Base-by-base conservation (phyloP, 129 eudicot genomes). In the Erigeron canadensis region DNA sequence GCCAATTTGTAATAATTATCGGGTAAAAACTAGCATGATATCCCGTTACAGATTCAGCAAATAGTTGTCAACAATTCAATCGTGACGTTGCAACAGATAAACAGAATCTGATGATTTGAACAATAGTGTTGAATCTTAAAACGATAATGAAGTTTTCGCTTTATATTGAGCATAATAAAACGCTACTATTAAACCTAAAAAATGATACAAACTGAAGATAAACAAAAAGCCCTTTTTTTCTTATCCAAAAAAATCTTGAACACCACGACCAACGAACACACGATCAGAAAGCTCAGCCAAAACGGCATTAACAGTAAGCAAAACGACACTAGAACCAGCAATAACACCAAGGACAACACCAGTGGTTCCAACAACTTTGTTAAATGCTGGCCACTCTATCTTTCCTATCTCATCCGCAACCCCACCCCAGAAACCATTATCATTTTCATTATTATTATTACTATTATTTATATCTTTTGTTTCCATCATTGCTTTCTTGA, bases 261-360 rank as follows among this genome's bases (percentile, higher is more conserved):
- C 81, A 15, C 98, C 95, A 48, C 83, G 88, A 7, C 97, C 96
- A 69, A 84, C 93, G 68, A 94, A 94, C 4, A 85, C 87, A 69
- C 78, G 79, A 45, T 93, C 96, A 6, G 98, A 93, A 43, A 93
- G 82, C 83, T 89, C 92, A 39, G 98, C 88, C 86, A 94, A 78
- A 70, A 94, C 83, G 80, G 96, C 96, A 81, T 94, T 89, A 54
- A 94, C 87, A 64, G 98, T 89, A 17, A 87, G 81, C 88, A 94
- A 81, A 75, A 89, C 97, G 75, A 89, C 87, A 69, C 95, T 87
- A 4, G 96, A 87, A 8, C 95, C 96, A 4, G 88, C 98, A 62
- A 93, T 89, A 34, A 94, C 96, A 3, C 90, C 92, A 11, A 89
- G 39, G 41, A 95, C 99, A 21, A 95, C 89, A 4, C 94, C 97